phyloP scores from a whole-genome alignment of 768 basidiomycete species.

The Phanerochaete carnosa region DNA sequence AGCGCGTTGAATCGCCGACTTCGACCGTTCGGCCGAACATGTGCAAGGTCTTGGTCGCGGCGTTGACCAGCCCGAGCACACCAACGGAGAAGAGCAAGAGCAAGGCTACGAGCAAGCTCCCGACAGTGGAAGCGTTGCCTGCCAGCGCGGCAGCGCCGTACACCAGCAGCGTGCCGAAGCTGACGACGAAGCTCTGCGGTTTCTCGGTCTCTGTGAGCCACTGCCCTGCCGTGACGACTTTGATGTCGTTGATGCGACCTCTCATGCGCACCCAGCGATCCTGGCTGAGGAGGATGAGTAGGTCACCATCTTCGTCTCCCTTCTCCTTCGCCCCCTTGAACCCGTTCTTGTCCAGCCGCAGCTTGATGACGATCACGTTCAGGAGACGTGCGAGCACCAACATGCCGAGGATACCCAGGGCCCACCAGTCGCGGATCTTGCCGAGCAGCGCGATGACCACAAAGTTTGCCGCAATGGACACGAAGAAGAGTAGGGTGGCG shows the following conservation, averaged over 20 bases:
- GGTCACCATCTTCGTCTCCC: neutral
- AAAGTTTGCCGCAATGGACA: neutral
- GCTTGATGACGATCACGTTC: conserved; percentile 6
- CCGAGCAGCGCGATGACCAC: neutral
- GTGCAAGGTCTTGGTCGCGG: neutral
- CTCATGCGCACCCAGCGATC: conserved; percentile 12
- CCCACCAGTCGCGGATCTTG: conserved; percentile 6
- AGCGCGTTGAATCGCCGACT: neutral
- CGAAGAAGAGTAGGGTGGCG: neutral
- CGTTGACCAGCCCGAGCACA: conserved; percentile 2
- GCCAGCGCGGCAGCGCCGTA: conserved; percentile 11
- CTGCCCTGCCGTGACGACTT: conserved; percentile 8
- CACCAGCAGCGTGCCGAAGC: conserved; percentile 8
- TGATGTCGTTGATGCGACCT: conserved; percentile 4
- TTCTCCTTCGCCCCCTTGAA: neutral
- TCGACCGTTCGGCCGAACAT: neutral
- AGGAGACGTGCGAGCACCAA: conserved; percentile 7
- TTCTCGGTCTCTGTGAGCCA: conserved; percentile 3
- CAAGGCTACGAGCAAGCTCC: conserved; percentile 5
- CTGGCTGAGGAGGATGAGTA: conserved; percentile 12
- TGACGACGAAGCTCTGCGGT: neutral
- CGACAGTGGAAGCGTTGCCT: conserved; percentile 5
- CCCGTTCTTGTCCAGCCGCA: neutral
- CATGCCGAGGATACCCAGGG: conserved; percentile 2
- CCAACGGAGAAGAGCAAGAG: conserved; percentile 5